Evolutionary conservation across 352 stramenopile species (phyloP).

Genomic region (Pythium sp.): DNA sequence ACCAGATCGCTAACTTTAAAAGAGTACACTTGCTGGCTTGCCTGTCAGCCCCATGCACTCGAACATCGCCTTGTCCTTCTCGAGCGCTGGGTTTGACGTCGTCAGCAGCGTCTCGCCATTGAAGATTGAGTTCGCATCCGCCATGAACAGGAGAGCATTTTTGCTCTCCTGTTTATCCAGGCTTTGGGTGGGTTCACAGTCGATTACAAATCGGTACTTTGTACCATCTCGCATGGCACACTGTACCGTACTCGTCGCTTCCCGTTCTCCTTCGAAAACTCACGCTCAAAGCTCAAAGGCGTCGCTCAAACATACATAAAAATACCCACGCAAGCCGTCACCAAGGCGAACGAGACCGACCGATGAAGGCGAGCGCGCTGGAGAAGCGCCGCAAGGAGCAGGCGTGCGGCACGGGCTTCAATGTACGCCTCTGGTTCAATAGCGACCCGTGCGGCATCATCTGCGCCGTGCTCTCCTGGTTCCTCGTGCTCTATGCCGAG

Average conservation of each 20-base stretch:
- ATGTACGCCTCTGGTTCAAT: conserved; percentile 89
- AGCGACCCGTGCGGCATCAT: conserved; percentile 89
- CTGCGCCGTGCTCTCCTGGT: conserved; percentile 89
- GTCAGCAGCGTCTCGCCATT: too few relatives aligned
- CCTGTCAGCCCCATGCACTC: too few relatives aligned
- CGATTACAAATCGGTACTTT: not conserved
- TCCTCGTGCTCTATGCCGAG: conserved; percentile 89
- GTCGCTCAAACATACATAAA: not conserved
- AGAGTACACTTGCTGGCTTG: too few relatives aligned
- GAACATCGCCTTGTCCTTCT: too few relatives aligned
- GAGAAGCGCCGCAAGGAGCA: conserved; percentile 45
- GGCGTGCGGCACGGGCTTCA: conserved; percentile 76
- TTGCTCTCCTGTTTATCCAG: too few relatives aligned
- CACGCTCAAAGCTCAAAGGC: not conserved
- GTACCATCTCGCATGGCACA: not conserved
- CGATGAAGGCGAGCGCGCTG: conserved; percentile 30
- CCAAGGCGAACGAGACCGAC: too few relatives aligned
- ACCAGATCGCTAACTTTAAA: too few relatives aligned
- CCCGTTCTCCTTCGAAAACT: not conserved
- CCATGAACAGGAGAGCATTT: too few relatives aligned
- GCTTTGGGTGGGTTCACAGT: not conserved
- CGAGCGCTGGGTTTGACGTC: too few relatives aligned
- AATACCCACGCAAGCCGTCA: not conserved
- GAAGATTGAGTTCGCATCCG: too few relatives aligned
- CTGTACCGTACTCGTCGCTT: not conserved